Percentiles rank a stretch among this genome's conserved stretches.
Conservation (phyloP, 805 yeast genomes). For the Candida ortonii region DNA sequence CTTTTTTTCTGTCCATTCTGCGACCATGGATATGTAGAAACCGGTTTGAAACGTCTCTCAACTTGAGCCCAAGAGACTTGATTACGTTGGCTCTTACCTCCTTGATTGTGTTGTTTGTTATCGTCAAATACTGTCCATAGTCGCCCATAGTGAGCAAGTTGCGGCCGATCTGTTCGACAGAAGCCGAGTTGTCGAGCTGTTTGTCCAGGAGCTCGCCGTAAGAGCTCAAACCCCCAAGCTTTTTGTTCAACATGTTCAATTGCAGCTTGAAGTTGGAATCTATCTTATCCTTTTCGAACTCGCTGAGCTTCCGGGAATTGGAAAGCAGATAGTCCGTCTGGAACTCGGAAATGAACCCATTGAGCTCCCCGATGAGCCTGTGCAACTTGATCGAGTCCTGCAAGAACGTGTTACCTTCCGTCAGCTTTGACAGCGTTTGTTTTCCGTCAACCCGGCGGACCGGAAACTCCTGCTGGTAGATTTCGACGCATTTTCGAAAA, state of each 20-base stretch:
- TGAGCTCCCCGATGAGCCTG: conserved; percentile 31
- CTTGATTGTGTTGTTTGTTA: conserved; percentile 38
- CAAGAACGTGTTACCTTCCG: conserved; percentile 37
- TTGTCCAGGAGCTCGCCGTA: conserved; percentile 42
- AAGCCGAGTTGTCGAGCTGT: conserved; percentile 46
- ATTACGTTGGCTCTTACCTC: conserved; percentile 49
- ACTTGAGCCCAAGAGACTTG: conserved; percentile 43
- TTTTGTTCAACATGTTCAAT: conserved; percentile 19
- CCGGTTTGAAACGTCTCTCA: conserved; percentile 40
- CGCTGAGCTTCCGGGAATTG: conserved; percentile 25
- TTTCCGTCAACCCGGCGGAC: background rate
- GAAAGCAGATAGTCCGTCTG: conserved; percentile 36
- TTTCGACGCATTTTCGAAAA: conserved; percentile 45
- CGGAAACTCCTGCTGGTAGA: conserved; percentile 32
- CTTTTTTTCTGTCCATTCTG: conserved; percentile 42
- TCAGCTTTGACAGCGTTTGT: conserved; percentile 9
- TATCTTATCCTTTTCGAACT: conserved; percentile 26
- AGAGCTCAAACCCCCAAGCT: conserved; percentile 32
- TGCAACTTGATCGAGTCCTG: conserved; percentile 40
- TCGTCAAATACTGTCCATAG: conserved; percentile 35
- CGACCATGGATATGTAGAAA: conserved; percentile 51
- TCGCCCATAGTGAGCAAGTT: conserved; percentile 34
- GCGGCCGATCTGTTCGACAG: conserved; percentile 42
- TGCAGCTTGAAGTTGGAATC: conserved; percentile 29
- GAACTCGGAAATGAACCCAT: conserved; percentile 33